Evolutionary conservation across 768 basidiomycete genomes (phyloP), one percentile per base, ranked within the genome.

Genomic region (Leccinellum rugosiceps): DNA sequence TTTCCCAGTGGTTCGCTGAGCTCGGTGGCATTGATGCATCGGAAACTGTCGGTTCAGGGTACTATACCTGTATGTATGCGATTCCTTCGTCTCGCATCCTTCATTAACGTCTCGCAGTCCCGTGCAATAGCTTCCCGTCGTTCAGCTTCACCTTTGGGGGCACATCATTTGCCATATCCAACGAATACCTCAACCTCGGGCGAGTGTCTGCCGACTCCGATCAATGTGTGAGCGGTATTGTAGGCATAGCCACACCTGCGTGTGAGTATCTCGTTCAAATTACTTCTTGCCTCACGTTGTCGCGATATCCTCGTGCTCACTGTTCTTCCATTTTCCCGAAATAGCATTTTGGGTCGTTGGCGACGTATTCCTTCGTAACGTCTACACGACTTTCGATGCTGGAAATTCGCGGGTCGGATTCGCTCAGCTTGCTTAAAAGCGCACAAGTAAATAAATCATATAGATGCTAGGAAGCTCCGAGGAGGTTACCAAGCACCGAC

Each of bases 51-150:
- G 71, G 67, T 1, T 1, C 43, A 1, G 75, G 76, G 31, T 67
- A 56, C 50, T 77, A 80, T 59, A 74, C 76, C 5, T 59, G 67
- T 50, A 23, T 32, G 49, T 31, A 14, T 21, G 7, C 19, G 11
- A 10, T 32, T 26, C 7, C n/a, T 31, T 50, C 15, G 11, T 15
- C 31, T 11, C 31, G 3, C 19, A 14, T n/a, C 19, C 11, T n/a
- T 23, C 19, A 23, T 30, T 19, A 19, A 50, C 21, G n/a, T 19
- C 17, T 30, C 6, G 10, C 3, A 50, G 49, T 50, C 19, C 49
- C 49, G 14, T 50, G 49, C 31, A 4, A 32, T 50, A 4, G 2
- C 9, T 50, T 50, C 14, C 49, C 49, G 3, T 19, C 30, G 1
- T 19, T 50, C 19, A 50, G 11, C 31, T 21, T 50, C 13, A 32